Conservation (phyloP, 2,329 filamentous ascomycete genomes). For the Cryoendolithus antarcticus region DNA sequence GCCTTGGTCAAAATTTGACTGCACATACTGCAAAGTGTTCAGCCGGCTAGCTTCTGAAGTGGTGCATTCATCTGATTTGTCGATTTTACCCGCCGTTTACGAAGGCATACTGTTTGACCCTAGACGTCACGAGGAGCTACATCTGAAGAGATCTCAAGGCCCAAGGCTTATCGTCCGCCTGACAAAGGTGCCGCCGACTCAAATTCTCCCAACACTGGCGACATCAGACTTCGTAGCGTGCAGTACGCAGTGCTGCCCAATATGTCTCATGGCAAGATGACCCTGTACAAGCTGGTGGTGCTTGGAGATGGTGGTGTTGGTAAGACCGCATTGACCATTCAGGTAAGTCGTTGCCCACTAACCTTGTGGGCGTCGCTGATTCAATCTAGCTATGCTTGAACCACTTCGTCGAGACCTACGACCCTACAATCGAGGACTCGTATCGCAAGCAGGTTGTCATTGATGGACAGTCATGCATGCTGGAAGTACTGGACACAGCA, state of each 20-base stretch:
- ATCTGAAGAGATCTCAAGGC: too few relatives aligned
- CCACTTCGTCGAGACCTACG: constrained; percentile 91
- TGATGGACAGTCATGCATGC: constrained; percentile 89
- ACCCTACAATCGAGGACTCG: constrained; percentile 57
- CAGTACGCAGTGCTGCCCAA: not conserved
- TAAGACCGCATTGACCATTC: constrained; percentile 98
- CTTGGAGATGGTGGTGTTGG: constrained; percentile 96
- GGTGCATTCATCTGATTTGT: too few relatives aligned
- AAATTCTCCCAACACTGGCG: too few relatives aligned
- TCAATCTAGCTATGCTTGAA: constrained; percentile 69
- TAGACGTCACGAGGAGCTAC: too few relatives aligned
- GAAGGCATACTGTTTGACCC: too few relatives aligned
- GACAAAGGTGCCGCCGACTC: too few relatives aligned
- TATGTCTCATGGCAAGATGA: constrained; percentile 28
- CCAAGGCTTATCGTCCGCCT: too few relatives aligned
- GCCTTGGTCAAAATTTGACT: too few relatives aligned
- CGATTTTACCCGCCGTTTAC: too few relatives aligned
- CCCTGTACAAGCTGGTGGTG: constrained; percentile 77
- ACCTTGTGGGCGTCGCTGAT: constrained; percentile 1
- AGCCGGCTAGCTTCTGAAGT: too few relatives aligned
- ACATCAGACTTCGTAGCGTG: too few relatives aligned
- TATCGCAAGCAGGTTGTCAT: constrained; percentile 67
- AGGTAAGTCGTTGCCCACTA: constrained; percentile 27
- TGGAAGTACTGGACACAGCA: constrained; percentile 92
- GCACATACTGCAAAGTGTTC: too few relatives aligned